Evolutionary conservation across 441 rosid genomes (phyloP), one percentile per base, ranked within the genome.

Genomic region (Codiaeum variegatum): DNA sequence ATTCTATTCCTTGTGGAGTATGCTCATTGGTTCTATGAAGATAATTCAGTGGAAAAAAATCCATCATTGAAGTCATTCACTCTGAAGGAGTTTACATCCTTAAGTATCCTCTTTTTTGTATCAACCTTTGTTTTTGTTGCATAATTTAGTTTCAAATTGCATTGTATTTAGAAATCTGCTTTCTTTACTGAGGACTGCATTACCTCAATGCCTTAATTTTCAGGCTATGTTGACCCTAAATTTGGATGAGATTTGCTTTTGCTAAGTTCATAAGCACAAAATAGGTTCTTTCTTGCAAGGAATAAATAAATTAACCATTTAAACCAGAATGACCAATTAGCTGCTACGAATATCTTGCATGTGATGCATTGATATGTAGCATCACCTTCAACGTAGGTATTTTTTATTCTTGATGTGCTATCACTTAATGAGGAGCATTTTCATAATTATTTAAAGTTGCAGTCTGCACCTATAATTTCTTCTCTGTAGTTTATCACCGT

Each of bases 11-110:
- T 95, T 1, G 99, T 95, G 81, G 99, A 95, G 86, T 87, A 84
- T 75, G 98, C 98, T 6, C 92, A 95, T 78, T 91, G 99, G 99
- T 91, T 85, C 84, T 95, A 95, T 19, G 97, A 95, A 84, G 99
- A 95, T 78, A 93, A 93, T 79, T 83, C 97, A 31, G 97, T 95
- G 42, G 97, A 95, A 80, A 86, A 88, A 62, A 91, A 95, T 84
- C 93, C 95, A 15, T 89, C 92, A 0, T 75, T 95, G 34, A 95
- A 93, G 90, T 95, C 98, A 0, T 77, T 95, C 46, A 85, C 79
- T 36, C 82, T 95, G 79, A 95, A 95, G 83, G 95, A 95, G 80
- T 95, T 95, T 79, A 93, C 98, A 69, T 88, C 88, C 6, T 82
- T 93, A 62, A 38, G 99, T 95, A 90, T 95, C 93, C 93, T 88